Percentiles rank a stretch among this genome's conserved stretches.
These are phyloP conservation scores for Colletotrichum liaoningense DNA, from an alignment of 2,329 filamentous ascomycete species.

Conservation along the genomic window DNA sequence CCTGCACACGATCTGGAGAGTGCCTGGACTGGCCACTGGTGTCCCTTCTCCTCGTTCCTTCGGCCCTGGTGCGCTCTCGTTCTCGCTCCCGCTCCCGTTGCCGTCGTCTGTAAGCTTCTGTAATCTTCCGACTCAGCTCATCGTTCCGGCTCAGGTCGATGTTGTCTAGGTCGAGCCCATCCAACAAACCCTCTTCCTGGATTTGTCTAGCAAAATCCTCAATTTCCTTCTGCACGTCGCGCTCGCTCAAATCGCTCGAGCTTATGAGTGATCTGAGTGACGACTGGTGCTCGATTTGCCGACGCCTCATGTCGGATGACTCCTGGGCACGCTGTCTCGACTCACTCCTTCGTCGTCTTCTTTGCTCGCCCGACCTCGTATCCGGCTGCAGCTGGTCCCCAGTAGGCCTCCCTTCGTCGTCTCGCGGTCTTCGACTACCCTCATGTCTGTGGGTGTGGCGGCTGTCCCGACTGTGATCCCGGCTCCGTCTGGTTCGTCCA, in stretches of 20 bases:
- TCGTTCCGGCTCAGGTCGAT: conserved; percentile 88
- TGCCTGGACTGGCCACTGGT: conserved; percentile 52
- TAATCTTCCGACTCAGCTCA: conserved; percentile 89
- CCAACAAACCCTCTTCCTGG: conserved; percentile 85
- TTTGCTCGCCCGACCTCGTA: conserved; percentile 46
- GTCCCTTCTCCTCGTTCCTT: conserved; percentile 52
- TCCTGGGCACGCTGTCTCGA: conserved; percentile 54
- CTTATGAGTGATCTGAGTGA: conserved; percentile 88
- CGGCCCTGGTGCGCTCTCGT: conserved; percentile 54
- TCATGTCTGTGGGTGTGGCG: conserved; percentile 42
- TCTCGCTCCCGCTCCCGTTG: conserved; percentile 76
- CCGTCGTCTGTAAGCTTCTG: conserved; percentile 84
- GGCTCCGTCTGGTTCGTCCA: conserved; percentile 29
- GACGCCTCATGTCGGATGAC: conserved; percentile 51
- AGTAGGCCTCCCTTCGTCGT: conserved; percentile 43
- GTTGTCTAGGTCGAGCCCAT: conserved; percentile 89
- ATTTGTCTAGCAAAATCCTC: conserved; percentile 92
- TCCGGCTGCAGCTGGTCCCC: conserved; percentile 53
- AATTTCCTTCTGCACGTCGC: conserved; percentile 88
- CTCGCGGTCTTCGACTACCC: conserved; percentile 45
- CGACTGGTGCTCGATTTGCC: conserved; percentile 88
- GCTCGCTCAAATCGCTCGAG: conserved; percentile 79
- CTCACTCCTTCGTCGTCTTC: conserved; percentile 56
- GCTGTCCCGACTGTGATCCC: conserved; percentile 37
- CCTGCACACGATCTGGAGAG: conserved; percentile 38